Percentiles rank a stretch among this genome's conserved stretches.
phyloP scores from a whole-genome alignment of 306 rosid species.

The Prinsepia uniflora region DNA sequence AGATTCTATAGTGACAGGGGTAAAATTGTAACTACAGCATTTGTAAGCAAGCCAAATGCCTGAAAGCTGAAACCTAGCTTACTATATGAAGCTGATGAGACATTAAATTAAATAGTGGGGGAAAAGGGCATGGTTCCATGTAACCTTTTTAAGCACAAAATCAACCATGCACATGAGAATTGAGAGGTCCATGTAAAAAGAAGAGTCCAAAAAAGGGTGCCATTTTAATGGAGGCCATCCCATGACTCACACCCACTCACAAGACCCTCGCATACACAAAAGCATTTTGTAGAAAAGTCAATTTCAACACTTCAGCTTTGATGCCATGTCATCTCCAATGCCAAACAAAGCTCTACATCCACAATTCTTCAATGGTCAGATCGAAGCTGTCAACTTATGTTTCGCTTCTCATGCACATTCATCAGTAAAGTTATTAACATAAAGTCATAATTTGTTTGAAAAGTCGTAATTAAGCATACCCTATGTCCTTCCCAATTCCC shows the following conservation, averaged over 20 bases:
- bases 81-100: too few species aligned
- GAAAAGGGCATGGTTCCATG: constrained; percentile 32
- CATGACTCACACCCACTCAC: constrained; percentile 22
- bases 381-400: too few species aligned
- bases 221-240: constrained; percentile 32
- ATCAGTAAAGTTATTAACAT: too few species aligned
- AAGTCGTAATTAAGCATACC: too few species aligned
- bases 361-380: too few species aligned
- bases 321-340: neutral
- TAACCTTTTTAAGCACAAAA: constrained; percentile 28
- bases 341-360: constrained; percentile 23
- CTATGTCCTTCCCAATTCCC: too few species aligned
- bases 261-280: neutral
- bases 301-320: constrained; percentile 9
- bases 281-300: constrained; percentile 23
- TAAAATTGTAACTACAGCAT: neutral
- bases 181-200: constrained; percentile 64
- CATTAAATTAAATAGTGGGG: neutral
- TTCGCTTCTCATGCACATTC: too few species aligned
- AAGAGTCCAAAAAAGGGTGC: constrained; percentile 26
- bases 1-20: neutral
- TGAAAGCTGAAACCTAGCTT: constrained; percentile 29
- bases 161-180: constrained; percentile 44
- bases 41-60: constrained; percentile 21
- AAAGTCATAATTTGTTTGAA: too few species aligned